Evolutionary conservation across 208 protist genomes (phyloP).

Genomic region (Leishmania arabica): DNA sequence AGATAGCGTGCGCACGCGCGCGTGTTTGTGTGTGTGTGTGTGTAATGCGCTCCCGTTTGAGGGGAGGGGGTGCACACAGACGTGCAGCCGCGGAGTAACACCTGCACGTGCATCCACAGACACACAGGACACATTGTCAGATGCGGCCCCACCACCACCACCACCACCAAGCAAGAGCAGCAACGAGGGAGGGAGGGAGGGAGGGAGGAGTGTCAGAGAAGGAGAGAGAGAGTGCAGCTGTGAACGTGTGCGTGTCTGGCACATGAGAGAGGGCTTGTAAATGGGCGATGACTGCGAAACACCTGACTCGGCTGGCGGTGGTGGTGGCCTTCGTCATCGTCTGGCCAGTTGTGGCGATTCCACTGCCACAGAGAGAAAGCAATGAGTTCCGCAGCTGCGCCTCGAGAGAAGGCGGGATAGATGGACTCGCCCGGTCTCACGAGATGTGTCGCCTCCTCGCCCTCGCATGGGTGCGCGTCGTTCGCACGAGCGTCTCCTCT

Average conservation of each 20-base stretch:
- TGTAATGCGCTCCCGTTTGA: too few species aligned
- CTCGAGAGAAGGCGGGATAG: neutral
- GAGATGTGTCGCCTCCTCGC: neutral
- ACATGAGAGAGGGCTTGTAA: neutral
- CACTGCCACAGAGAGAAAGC: neutral
- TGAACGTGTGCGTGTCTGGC: too few species aligned
- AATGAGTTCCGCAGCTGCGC: neutral
- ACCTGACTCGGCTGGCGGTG: neutral
- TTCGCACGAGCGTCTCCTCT: too few species aligned
- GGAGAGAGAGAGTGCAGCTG: neutral
- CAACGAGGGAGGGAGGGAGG: neutral
- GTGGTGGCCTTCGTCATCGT: neutral
- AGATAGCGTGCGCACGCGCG: too few species aligned
- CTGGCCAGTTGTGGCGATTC: neutral
- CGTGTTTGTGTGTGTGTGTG: too few species aligned
- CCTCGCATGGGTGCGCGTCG: neutral
- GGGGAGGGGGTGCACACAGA: too few species aligned
- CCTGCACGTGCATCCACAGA: neutral
- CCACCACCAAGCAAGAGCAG: neutral
- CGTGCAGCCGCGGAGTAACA: too few species aligned
- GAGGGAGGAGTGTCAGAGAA: neutral
- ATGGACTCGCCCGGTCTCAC: neutral
- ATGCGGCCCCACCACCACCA: neutral
- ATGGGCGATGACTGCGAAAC: neutral
- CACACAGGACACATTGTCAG: too few species aligned